Conservation (phyloP, 768 basidiomycete genomes). For the Pluteus cervinus region DNA sequence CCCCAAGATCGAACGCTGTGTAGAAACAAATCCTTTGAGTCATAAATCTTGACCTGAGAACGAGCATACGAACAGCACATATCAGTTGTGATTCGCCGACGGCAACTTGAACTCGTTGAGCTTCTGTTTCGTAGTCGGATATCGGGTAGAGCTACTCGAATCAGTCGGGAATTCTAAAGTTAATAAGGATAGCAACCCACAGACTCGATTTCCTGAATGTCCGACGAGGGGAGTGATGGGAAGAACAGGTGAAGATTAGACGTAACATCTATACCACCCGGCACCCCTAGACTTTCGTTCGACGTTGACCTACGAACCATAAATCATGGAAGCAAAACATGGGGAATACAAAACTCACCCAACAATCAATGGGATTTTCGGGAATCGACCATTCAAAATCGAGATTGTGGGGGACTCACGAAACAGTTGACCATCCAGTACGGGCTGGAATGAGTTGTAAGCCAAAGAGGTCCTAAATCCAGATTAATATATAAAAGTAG, state of each 20-base stretch:
- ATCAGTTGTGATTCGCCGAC: slow-evolving; percentile 45
- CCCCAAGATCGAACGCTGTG: slow-evolving; percentile 41
- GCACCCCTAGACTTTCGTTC: slow-evolving; percentile 50
- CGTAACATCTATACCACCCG: slow-evolving; percentile 28
- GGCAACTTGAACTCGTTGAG: slow-evolving; percentile 36
- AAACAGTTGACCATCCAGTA: slow-evolving; percentile 48
- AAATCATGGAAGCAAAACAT: too few relatives aligned
- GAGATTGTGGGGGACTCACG: slow-evolving; percentile 42
- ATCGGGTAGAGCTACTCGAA: too few relatives aligned
- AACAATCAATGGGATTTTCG: slow-evolving; percentile 49
- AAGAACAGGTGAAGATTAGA: too few relatives aligned
- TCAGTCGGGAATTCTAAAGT: too few relatives aligned
- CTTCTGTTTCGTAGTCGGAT: slow-evolving; percentile 34
- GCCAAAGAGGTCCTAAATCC: too few relatives aligned
- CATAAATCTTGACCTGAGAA: too few relatives aligned
- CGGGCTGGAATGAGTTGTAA: slow-evolving; percentile 49
- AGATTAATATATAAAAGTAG: too few relatives aligned
- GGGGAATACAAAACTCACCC: too few relatives aligned
- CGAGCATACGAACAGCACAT: slow-evolving; percentile 41
- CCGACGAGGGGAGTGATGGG: too few relatives aligned
- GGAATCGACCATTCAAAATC: slow-evolving; percentile 38
- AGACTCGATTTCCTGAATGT: too few relatives aligned
- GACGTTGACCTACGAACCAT: slow-evolving; percentile 43
- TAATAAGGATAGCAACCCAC: too few relatives aligned
- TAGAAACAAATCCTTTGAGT: neutral